Evolutionary conservation across 805 yeast genomes (phyloP), one percentile per base, ranked within the genome.

Genomic region (Ogataea kodamae): DNA sequence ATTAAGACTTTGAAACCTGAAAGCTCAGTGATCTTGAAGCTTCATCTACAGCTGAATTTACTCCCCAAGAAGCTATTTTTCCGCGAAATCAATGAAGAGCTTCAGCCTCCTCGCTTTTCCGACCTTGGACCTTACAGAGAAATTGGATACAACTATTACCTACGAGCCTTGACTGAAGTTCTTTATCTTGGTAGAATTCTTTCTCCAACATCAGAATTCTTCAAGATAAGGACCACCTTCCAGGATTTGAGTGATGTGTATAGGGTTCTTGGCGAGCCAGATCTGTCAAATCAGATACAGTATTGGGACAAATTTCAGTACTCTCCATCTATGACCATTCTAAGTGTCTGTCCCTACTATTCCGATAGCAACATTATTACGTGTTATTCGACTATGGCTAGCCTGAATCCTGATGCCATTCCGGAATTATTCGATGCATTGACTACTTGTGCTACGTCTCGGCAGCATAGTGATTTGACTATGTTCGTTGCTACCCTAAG

Each of bases 351-450:
- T 9, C 68, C 70, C 12, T 65, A 65, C 42, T 78, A 75, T 49
- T 46, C 64, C 16, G 81, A 76, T 41, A 62, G 66, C 11, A 54
- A 64, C 19, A 60, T 82, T 9, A 63, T 67, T 9, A 59, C 60
- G 12, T 65, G 74, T 23, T 82, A 71, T 49, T 65, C 69, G 13
- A 50, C 54, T 0, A 65, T 69, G 34, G 46, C 54, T 4, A 32
- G 40, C 0, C 37, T 63, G 30, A 85, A 81, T 50, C 67, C 72
- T 0, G 51, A 43, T 0, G 61, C 67, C 28, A 42, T 52, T 2
- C 76, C 82, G 1, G 54, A 61, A 20, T 80, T 78, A 44, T 70
- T 75, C 45, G 88, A 82, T 51, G 72, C 81, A 0, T 52, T 82
- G 20, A 61, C 57, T 5, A 68, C 58, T 23, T 61, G 81, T 22